Evolutionary conservation across 164 flowering plant species (phyloP).

Genomic region (Aristolochia californica): DNA sequence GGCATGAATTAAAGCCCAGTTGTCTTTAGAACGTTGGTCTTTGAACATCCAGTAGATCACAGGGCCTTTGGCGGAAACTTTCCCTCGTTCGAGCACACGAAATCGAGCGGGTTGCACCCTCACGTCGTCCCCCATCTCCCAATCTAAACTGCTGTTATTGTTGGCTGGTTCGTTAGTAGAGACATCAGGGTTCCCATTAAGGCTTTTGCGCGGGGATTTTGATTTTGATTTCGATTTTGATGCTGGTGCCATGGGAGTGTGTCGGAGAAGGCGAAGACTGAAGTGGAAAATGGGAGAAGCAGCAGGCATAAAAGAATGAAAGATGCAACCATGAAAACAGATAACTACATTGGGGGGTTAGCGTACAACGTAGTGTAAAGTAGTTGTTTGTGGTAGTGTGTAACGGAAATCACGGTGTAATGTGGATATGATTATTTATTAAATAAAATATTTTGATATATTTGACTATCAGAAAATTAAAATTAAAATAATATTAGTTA

Average conservation of each 20-base stretch:
- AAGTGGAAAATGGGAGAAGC: background rate
- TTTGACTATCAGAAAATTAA: no score
- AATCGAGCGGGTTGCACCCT: constrained; percentile 51
- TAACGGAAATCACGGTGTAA: no score
- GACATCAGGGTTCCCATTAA: background rate
- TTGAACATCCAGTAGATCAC: constrained; percentile 99
- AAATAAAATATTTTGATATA: no score
- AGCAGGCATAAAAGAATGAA: constrained; percentile 2
- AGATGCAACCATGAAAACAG: no score
- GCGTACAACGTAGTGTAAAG: no score
- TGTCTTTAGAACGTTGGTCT: constrained; percentile 81
- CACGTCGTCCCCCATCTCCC: background rate
- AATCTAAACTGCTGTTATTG: background rate
- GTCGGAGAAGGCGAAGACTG: background rate
- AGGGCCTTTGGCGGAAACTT: constrained; percentile 39
- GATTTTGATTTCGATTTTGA: constrained; percentile 3
- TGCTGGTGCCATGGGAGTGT: background rate
- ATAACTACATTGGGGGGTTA: no score
- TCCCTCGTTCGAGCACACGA: constrained; percentile 49
- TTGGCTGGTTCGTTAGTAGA: background rate
- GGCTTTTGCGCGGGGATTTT: no score
- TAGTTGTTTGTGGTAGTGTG: no score
- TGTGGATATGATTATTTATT: no score
- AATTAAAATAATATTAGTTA: no score
- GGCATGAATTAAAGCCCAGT: constrained; percentile 94